Conservation (phyloP, 352 stramenopile species). For the Phytophthora colocasiae region DNA sequence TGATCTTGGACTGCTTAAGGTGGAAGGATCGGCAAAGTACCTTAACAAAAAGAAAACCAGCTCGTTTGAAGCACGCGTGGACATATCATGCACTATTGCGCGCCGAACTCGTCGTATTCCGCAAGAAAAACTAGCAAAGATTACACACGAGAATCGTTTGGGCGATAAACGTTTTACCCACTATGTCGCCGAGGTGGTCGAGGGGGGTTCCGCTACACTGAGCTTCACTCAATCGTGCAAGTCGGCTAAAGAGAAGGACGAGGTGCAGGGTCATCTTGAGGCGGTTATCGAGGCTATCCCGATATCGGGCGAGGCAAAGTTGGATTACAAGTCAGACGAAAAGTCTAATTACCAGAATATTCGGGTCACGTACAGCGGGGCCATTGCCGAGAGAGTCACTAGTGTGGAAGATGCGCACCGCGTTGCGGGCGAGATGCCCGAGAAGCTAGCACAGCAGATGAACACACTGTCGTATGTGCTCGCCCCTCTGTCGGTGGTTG, state of each 20-base stretch:
- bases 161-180: neutral
- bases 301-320: neutral
- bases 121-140: neutral
- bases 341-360: neutral
- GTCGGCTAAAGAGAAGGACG: neutral
- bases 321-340: neutral
- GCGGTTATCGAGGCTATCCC: neutral
- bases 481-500: neutral
- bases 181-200: constrained; percentile 1
- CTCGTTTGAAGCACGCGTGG: neutral
- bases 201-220: neutral
- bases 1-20: neutral
- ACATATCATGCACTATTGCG: constrained; percentile 2
- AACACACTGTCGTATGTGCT: constrained; percentile 1
- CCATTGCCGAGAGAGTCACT: neutral
- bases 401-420: neutral
- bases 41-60: neutral
- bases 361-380: constrained; percentile 1
- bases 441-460: constrained; percentile 1
- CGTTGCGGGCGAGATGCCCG: neutral
- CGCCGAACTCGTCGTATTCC: neutral
- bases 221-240: neutral
- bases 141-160: neutral
- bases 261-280: neutral
- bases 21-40: neutral